A percentile compares a stretch with the other conserved stretches of the same genome.
These are phyloP conservation scores for Kuraishia cidri DNA, from an alignment of 805 yeast genomes.

Conservation along the genomic window DNA sequence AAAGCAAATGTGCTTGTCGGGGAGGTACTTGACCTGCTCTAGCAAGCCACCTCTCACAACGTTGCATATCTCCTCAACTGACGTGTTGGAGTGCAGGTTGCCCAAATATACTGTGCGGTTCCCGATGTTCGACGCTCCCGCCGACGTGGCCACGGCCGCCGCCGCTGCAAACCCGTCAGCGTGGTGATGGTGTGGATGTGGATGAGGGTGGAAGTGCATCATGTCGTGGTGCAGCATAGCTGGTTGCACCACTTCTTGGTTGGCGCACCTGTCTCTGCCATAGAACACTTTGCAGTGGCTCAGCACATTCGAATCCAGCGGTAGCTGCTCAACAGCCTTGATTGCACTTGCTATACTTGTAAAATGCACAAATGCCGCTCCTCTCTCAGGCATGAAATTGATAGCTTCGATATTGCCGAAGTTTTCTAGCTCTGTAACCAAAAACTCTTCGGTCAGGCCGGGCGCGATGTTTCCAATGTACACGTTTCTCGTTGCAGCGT, in stretches of 20 bases:
- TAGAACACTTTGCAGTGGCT: conserved; percentile 16
- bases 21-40: conserved; percentile 44
- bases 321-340: conserved; percentile 28
- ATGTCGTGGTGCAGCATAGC: neutral
- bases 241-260: neutral
- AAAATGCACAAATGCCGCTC: conserved; percentile 25
- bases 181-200: conserved; percentile 7
- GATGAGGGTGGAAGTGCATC: conserved; percentile 4
- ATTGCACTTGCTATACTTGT: conserved; percentile 37
- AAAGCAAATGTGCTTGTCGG: conserved; percentile 53
- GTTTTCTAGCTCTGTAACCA: conserved; percentile 22
- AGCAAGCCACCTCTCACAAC: conserved; percentile 71
- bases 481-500: conserved; percentile 16
- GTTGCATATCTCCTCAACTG: conserved; percentile 68
- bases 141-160: conserved; percentile 2
- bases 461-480: conserved; percentile 15
- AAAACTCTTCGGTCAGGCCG: conserved; percentile 9
- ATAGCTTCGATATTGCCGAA: conserved; percentile 33
- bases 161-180: conserved; percentile 1
- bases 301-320: conserved; percentile 13
- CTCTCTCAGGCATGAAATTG: conserved; percentile 12
- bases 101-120: conserved; percentile 69
- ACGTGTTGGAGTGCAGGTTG: conserved; percentile 53
- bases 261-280: conserved; percentile 15
- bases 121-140: conserved; percentile 17